These are phyloP conservation scores for Crithidia brevicula DNA, from an alignment of 208 protist genomes.

Conservation along the genomic window DNA sequence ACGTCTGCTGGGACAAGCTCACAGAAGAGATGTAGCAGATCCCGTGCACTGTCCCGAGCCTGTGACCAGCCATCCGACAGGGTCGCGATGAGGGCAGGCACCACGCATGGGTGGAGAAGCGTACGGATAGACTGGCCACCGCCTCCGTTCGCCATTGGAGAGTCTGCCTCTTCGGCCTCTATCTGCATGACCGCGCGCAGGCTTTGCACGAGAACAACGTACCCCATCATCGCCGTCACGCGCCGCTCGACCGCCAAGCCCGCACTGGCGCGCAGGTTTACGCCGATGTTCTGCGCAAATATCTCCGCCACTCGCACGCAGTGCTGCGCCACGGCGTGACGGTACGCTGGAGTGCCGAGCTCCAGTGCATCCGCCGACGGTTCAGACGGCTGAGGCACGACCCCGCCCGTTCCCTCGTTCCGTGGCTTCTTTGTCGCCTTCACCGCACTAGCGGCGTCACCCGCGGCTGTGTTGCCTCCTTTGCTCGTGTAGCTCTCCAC, in stretches of 20 bases:
- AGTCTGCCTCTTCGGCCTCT: background rate
- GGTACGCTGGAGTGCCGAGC: conserved; percentile 28
- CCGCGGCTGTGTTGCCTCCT: background rate
- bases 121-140: background rate
- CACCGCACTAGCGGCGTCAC: background rate
- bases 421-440: background rate
- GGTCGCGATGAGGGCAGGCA: conserved; percentile 51
- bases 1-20: conserved; percentile 36
- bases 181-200: conserved; percentile 8
- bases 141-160: too few relatives aligned
- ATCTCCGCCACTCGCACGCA: conserved; percentile 33
- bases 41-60: conserved; percentile 49
- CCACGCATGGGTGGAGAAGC: conserved; percentile 40
- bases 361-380: background rate
- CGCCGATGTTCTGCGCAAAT: conserved; percentile 68
- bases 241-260: conserved; percentile 66
- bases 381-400: background rate
- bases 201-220: conserved; percentile 44
- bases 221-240: conserved; percentile 57
- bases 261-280: conserved; percentile 16
- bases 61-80: conserved; percentile 82
- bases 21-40: conserved; percentile 56
- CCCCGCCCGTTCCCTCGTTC: background rate
- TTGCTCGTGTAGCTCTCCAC: conserved; percentile 41
- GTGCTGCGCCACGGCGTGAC: conserved; percentile 44